Base-by-base conservation (phyloP, 345 rosid species). In the Salix exigua region DNA sequence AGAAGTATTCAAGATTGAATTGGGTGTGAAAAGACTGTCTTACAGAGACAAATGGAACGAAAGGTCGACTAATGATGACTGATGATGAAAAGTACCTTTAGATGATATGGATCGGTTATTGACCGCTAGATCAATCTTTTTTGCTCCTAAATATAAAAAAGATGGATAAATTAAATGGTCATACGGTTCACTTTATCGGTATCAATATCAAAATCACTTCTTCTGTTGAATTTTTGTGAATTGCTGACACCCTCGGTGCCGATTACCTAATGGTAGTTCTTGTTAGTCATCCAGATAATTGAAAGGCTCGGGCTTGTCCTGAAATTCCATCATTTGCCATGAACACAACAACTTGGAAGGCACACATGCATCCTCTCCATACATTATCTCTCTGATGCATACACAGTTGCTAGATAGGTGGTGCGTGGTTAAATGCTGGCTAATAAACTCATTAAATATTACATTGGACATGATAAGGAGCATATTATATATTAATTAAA, bases 291-390 rank as follows among this genome's bases (percentile, higher is more conserved):
- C 71, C 28, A 46, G 18, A 46, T 69, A 48, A 44, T 25, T 61
- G 38, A 44, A 73, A 76, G 31, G 63, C 55, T 76, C 81, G 60
- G 69, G 70, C 70, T 55, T 8, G 50, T 68, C 51, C 3, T 60
- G n/a, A 37, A 12, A 65, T 74, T 31, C 64, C 71, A 65, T 10
- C 61, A 30, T 64, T n/a, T 74, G 44, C 77, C 48, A 31, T 31
- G 60, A 48, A 30, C 6, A 66, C 64, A 10, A 42, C 42, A 31
- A 7, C 6, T 13, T 31, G 62, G 46, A 26, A 18, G 18, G 14
- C 42, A n/a, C 26, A 44, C 7, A 10, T 7, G 16, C 16, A 33
- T 33, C 37, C 37, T 33, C 37, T 33, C 37, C 37, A 33, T 33
- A 33, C 37, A 33, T 33, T 33, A 50, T 71, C 73, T 50, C 28